Evolutionary conservation across 169 alveolate genomes (phyloP).

Genomic region (Eimeria necatrix): DNA sequence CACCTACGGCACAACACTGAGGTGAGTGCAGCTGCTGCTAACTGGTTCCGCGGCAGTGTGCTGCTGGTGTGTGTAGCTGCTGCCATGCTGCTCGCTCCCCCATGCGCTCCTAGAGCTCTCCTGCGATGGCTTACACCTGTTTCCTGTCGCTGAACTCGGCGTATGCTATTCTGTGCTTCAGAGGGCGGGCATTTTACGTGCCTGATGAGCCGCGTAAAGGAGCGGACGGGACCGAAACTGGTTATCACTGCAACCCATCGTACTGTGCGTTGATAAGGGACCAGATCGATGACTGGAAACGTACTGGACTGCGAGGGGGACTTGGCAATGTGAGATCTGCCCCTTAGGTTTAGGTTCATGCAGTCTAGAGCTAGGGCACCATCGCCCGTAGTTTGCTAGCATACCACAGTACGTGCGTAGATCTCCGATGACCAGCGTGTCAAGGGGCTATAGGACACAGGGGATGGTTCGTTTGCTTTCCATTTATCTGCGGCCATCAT

Average conservation of each 20-base stretch:
- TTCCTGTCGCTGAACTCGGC: neutral
- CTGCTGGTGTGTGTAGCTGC: neutral
- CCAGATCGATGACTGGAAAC: conserved; percentile 55
- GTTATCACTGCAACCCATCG: conserved; percentile 58
- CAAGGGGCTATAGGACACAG: too few species aligned
- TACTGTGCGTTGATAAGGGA: conserved; percentile 59
- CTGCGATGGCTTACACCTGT: neutral
- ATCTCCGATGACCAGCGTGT: too few species aligned
- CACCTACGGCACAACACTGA: conserved; percentile 68
- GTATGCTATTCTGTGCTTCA: neutral
- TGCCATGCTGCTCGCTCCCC: neutral
- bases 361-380: neutral
- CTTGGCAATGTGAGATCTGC: conserved; percentile 42
- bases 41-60: neutral
- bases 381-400: neutral
- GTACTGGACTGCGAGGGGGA: conserved; percentile 54
- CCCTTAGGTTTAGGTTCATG: neutral
- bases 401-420: too few species aligned
- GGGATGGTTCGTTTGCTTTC: too few species aligned
- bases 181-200: conserved; percentile 71
- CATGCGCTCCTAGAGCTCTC: neutral
- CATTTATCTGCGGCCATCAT: too few species aligned
- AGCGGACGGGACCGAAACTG: conserved; percentile 25
- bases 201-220: conserved; percentile 34
- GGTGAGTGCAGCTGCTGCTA: conserved; percentile 54